These are phyloP conservation scores for Myriosclerotinia scirpicola DNA, from an alignment of 2,329 filamentous ascomycete species.

Conservation along the genomic window DNA sequence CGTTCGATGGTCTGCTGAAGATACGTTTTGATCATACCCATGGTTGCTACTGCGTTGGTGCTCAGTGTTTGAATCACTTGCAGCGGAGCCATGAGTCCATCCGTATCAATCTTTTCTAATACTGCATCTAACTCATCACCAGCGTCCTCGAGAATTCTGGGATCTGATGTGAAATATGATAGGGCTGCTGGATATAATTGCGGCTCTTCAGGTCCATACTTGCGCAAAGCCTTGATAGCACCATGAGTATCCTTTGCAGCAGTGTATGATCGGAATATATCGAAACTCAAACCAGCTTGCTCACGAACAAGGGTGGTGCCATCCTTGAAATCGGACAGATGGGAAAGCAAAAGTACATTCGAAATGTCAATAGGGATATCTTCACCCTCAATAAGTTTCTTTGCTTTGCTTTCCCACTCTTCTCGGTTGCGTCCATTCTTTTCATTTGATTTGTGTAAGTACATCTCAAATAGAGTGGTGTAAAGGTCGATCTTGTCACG, in stretches of 20 bases:
- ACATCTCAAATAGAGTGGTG: slow-evolving; percentile 97
- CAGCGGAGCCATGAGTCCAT: slow-evolving; percentile 89
- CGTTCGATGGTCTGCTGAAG: slow-evolving; percentile 84
- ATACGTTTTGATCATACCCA: slow-evolving; percentile 96
- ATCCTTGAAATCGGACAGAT: slow-evolving; percentile 84
- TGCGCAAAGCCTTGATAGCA: slow-evolving; percentile 83
- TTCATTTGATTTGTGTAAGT: slow-evolving; percentile 81
- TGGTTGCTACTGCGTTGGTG: slow-evolving; percentile 80
- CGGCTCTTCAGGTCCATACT: slow-evolving; percentile 89
- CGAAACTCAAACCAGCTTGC: slow-evolving; percentile 85
- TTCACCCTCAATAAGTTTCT: slow-evolving; percentile 78
- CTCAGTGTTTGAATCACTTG: slow-evolving; percentile 94
- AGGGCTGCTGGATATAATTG: slow-evolving; percentile 90
- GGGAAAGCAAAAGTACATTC: slow-evolving; percentile 88
- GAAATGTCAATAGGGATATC: slow-evolving; percentile 89
- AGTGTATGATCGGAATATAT: slow-evolving; percentile 96
- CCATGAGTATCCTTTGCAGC: slow-evolving; percentile 87
- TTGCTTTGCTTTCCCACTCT: slow-evolving; percentile 88
- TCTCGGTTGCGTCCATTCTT: slow-evolving; percentile 69
- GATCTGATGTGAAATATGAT: slow-evolving; percentile 87
- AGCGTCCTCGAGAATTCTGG: slow-evolving; percentile 78
- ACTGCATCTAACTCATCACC: slow-evolving; percentile 81
- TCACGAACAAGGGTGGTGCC: slow-evolving; percentile 92
- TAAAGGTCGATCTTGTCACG: slow-evolving; percentile 83
- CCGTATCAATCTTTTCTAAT: slow-evolving; percentile 81